Percentiles rank a stretch among this genome's conserved stretches.
Evolutionary conservation across 2,329 filamentous ascomycete genomes (phyloP).

Genomic region (Phoma herbarum): DNA sequence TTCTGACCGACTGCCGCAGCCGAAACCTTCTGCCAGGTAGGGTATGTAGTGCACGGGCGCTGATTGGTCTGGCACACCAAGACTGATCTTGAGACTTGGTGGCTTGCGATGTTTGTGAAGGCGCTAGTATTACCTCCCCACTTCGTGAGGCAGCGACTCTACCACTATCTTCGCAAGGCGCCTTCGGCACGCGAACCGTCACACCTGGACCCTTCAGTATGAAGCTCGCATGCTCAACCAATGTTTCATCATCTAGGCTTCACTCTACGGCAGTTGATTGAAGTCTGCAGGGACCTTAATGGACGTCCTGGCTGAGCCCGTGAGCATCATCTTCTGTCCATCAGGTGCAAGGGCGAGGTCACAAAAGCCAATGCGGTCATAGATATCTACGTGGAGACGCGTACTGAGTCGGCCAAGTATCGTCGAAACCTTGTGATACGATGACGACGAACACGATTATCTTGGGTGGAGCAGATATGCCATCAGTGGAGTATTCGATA

Average conservation of each 20-base stretch:
- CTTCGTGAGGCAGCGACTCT: slow-evolving; percentile 11
- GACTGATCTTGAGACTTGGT: neutral
- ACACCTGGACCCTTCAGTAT: slow-evolving; percentile 3
- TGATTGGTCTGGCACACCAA: slow-evolving; percentile 1
- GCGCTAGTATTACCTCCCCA: neutral
- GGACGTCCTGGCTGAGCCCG: neutral
- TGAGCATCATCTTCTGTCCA: neutral
- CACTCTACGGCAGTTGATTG: slow-evolving; percentile 6
- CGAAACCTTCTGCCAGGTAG: slow-evolving; percentile 4
- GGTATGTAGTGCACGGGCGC: neutral
- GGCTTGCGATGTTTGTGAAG: slow-evolving; percentile 1
- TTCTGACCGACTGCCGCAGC: neutral
- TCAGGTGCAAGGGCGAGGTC: too few relatives aligned
- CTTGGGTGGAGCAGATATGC: neutral
- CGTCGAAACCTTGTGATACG: neutral
- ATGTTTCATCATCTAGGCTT: slow-evolving; percentile 1
- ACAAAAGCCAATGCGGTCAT: too few relatives aligned
- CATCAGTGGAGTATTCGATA: neutral
- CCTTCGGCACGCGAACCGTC: slow-evolving; percentile 5
- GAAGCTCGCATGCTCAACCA: neutral
- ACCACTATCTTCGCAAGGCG: slow-evolving; percentile 2
- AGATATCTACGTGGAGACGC: neutral
- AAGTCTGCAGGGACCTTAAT: neutral
- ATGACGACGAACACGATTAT: slow-evolving; percentile 4
- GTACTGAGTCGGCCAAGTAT: neutral